Evolutionary conservation across 352 stramenopile genomes (phyloP), one percentile per base, ranked within the genome.

Genomic region (Phytophthora cactorum): DNA sequence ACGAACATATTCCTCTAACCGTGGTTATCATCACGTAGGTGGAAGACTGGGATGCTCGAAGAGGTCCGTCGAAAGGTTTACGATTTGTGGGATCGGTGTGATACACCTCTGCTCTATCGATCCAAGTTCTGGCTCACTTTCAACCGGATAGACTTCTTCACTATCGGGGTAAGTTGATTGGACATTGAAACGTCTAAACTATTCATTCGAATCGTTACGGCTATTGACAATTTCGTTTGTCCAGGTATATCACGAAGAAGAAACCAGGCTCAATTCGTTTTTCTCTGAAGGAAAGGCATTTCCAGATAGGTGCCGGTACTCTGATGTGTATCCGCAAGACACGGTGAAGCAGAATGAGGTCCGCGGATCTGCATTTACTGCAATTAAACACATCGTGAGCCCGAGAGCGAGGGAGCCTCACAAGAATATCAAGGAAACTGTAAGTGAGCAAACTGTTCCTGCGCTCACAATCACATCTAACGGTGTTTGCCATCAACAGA

Each of bases 51-150:
- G 7, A 65, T 92, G 71, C 81, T 93, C 59, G 72, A 85, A 50
- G 75, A 69, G 14, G 79, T 72, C 22, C 78, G 83, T 2, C 66
- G 64, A 36, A 82, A 81, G 39, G 85, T 92, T n/a, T 93, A 91
- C 41, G 78, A 84, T 38, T 47, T 92, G 32, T 95, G 87, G 87
- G 66, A 82, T 29, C 72, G 82, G 45, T 89, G 78, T 38, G 77
- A 89, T 51, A 84, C 86, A 14, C 80, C 87, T 5, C 54, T 95
- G 22, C 63, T 92, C 0, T 80, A 95, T 67, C 77, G 87, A 15
- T 91, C 87, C 50, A 92, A 93, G 56, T 95, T 95, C 54, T 95
- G 87, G 87, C 68, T 93, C 39, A 89, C 77, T 10, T 95, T 92
- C 63, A 86, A 91, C 58, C 68, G 66, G 14, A 52, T 74, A 2